Conservation (phyloP, 768 basidiomycete species). For the Kwoniella dendrophila region DNA sequence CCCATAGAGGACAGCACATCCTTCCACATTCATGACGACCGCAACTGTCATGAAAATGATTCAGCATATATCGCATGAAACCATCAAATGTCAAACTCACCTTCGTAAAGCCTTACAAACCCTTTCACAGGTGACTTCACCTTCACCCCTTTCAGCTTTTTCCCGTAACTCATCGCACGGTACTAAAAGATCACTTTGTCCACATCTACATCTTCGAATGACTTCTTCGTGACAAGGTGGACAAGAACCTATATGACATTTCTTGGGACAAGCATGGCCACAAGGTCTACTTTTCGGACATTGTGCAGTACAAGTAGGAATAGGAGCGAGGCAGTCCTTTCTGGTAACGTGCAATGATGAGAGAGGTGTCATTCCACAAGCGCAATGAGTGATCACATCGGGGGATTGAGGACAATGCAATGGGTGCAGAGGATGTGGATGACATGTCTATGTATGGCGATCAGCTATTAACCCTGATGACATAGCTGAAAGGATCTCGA, state of each 20-base stretch:
- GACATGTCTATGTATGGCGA: conserved; percentile 68
- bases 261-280: conserved; percentile 69
- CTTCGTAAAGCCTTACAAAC: conserved; percentile 74
- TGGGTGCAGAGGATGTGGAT: conserved; percentile 67
- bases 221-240: conserved; percentile 74
- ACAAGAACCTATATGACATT: conserved; percentile 78
- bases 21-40: conserved; percentile 83
- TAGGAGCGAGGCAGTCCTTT: conserved; percentile 67
- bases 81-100: conserved; percentile 23
- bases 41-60: conserved; percentile 58
- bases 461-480: too few relatives aligned
- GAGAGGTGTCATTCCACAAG: conserved; percentile 73
- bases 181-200: conserved; percentile 64
- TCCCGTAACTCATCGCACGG: conserved; percentile 62
- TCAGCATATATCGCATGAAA: not conserved
- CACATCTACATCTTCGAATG: conserved; percentile 83
- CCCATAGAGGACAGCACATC: conserved; percentile 84
- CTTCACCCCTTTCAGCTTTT: conserved; percentile 53
- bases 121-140: conserved; percentile 75
- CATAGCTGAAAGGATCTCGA: not conserved
- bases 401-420: conserved; percentile 68
- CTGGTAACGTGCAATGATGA: conserved; percentile 51
- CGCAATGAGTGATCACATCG: conserved; percentile 68
- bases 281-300: conserved; percentile 70
- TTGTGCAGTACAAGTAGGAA: conserved; percentile 73